Base-by-base conservation (phyloP, 345 rosid genomes). In the Eutrema yunnanense region DNA sequence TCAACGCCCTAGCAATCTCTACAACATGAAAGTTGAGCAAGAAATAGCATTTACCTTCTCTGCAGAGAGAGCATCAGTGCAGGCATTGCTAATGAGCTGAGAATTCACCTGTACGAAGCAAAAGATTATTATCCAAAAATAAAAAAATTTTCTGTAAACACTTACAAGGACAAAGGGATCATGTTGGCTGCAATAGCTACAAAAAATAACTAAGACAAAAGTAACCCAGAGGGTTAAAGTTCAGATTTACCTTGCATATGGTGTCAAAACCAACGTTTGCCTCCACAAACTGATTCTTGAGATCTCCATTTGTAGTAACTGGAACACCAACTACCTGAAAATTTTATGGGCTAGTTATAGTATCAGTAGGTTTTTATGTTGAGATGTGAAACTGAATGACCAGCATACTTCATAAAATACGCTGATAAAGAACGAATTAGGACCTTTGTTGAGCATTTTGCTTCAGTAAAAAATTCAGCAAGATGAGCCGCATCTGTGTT, bases 401-500 rank as follows among this genome's bases (percentile, higher is more conserved):
- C 13, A 47, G 30, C 3, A 19, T 29, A 19, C 46, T 76, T 9
- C 26, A 47, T 64, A 32, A 16, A 14, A 7, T 42, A 13, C 37
- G 53, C 51, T 42, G 48, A 2, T 46, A 54, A 49, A 41, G 30
- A 65, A 19, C 14, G 59, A 16, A 14, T 51, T 29, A 65, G 43
- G 32, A 77, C 99, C 94, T 92, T 92, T 5, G 99, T 95, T 61
- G 81, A 78, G 84, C 99, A 90, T 71, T 88, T 79, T 50, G 92
- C 88, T 79, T 78, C 98, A 44, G 94, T 90, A 81, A 95, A 95
- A 71, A 86, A 92, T 78, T 95, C 99, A 43, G 99, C 96, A 59
- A 95, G 99, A 78, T 95, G 96, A 76, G 98, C 99, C 27, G 99
- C 99, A 82, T 95, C 99, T 3, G 99, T 87, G 83, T 95, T 95